phyloP scores from a whole-genome alignment of 768 basidiomycete species.

The Pleurotus djamor region DNA sequence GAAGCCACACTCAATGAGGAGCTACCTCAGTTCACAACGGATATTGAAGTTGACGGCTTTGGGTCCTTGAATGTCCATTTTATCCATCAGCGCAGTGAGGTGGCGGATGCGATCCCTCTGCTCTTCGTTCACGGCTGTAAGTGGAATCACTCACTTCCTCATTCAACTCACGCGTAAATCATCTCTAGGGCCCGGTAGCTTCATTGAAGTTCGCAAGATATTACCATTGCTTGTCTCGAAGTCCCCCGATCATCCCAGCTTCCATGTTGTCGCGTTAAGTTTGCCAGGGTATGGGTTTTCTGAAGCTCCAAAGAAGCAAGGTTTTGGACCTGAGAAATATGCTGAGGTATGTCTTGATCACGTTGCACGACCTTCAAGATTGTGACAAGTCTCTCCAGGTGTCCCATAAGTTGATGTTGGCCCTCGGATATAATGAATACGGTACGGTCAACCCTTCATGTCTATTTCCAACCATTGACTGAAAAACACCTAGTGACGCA shows the following conservation, averaged over 20 bases:
- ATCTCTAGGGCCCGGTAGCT: slow-evolving; percentile 56
- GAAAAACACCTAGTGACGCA: slow-evolving; percentile 31
- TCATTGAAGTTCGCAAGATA: slow-evolving; percentile 57
- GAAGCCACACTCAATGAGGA: slow-evolving; percentile 47
- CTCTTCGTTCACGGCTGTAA: slow-evolving; percentile 56
- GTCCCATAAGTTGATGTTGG: slow-evolving; percentile 44
- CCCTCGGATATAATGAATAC: slow-evolving; percentile 45
- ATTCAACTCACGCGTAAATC: not conserved
- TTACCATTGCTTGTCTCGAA: slow-evolving; percentile 47
- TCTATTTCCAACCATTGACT: not conserved
- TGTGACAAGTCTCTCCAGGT: slow-evolving; percentile 22
- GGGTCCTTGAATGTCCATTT: slow-evolving; percentile 50
- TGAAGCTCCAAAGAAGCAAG: slow-evolving; percentile 47
- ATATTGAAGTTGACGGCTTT: slow-evolving; percentile 41
- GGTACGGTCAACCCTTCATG: slow-evolving; percentile 20
- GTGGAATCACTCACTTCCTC: not conserved
- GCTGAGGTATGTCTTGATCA: slow-evolving; percentile 31
- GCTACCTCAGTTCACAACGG: slow-evolving; percentile 48
- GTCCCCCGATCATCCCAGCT: slow-evolving; percentile 45
- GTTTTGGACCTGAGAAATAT: slow-evolving; percentile 46
- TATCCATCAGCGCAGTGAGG: slow-evolving; percentile 43
- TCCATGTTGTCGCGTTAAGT: slow-evolving; percentile 62
- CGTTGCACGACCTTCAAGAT: not conserved
- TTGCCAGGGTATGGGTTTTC: slow-evolving; percentile 66
- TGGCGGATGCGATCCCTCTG: slow-evolving; percentile 42